Evolutionary conservation across 1,284 basidiomycete genomes (phyloP), one percentile per base, ranked within the genome.

Genomic region (Microbotryomycetes sp.): DNA sequence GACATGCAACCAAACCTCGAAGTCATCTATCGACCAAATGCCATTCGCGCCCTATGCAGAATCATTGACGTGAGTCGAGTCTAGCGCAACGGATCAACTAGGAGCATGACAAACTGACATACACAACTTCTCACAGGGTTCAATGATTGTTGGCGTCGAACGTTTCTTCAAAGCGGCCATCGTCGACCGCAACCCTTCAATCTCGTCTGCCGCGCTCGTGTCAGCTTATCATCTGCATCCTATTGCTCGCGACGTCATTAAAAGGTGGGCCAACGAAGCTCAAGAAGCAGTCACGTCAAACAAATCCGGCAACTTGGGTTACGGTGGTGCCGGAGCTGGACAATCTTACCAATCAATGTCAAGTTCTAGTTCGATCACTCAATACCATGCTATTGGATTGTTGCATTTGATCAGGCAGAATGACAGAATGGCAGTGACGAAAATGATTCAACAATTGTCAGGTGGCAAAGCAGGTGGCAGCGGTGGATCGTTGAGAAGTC

Each of bases 121-220:
- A 30, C 16, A 53, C 3, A 19, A 25, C 15, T 7, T 6, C 46
- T 0, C 2, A 15, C 74, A 92, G 89, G 89, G 90, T 22, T 92
- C 90, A 42, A 94, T 96, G 91, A 89, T 93, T 1, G 94, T 98
- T 83, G 92, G 92, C 68, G 88, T 97, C 49, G 96, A 99, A 77
- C 87, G 96, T 58, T 97, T 97, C 84, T 98, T 97, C 83, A 98
- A 97, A 77, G 90, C 96, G 3, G 96, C 96, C 60, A 97, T 99
- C 65, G 94, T 99, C 58, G 96, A 98, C 81, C 87, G 89, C 66
- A 97, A 92, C 73, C 86, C 93, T 0, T 89, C 92, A 63, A 97
- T 97, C 73, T 89, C 94, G 5, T 93, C 92, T 25, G 92, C 94
- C 29, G 92, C 96, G 7, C 84, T 99, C 69, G 89, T 98, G 54